These are phyloP conservation scores for Balansia obtecta DNA, from an alignment of 2,329 filamentous ascomycete genomes.

Conservation along the genomic window DNA sequence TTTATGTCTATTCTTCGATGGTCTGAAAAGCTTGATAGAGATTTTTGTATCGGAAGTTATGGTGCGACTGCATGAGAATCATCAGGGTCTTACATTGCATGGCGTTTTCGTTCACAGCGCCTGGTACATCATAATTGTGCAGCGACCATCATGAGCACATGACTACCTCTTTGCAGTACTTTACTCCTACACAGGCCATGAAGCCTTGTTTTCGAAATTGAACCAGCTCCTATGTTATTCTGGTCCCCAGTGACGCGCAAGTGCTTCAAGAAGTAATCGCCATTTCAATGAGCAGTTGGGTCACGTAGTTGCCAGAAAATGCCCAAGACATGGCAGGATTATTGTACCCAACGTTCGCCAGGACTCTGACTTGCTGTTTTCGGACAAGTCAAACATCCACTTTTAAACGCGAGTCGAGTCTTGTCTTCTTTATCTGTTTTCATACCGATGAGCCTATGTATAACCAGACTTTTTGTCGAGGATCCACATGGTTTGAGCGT, in stretches of 20 bases:
- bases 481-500: too few relatives aligned
- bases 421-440: too few relatives aligned
- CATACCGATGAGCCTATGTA: too few relatives aligned
- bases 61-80: not conserved
- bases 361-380: not conserved
- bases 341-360: not conserved
- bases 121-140: not conserved
- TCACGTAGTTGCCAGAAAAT: too few relatives aligned
- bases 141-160: not conserved
- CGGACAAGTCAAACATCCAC: not conserved
- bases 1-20: not conserved
- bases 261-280: not conserved
- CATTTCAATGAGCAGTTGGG: not conserved
- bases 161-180: not conserved
- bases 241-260: not conserved
- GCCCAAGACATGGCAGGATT: too few relatives aligned
- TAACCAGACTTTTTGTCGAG: too few relatives aligned
- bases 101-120: not conserved
- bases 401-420: not conserved
- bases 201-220: not conserved
- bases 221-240: not conserved
- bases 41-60: not conserved
- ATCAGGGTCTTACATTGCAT: not conserved
- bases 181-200: not conserved
- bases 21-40: not conserved